Evolutionary conservation across 495 filamentous ascomycete species (phyloP).

Genomic region (Filosporella fistucella): DNA sequence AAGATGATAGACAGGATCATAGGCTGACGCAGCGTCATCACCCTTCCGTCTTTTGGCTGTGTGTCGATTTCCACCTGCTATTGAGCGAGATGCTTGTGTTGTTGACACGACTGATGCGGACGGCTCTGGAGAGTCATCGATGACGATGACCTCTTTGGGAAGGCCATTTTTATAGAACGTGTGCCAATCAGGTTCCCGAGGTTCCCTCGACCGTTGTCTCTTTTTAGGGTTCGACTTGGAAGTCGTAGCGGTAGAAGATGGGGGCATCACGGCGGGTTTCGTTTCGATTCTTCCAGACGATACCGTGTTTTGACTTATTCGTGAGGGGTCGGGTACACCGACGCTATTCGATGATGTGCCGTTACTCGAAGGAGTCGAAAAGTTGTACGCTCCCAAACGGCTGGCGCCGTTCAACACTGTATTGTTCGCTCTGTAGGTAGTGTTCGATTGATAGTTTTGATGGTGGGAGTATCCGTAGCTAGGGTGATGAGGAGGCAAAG

Average conservation of each 20-base stretch:
- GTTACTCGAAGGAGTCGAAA: constrained; percentile 23
- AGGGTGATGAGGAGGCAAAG: constrained; percentile 60
- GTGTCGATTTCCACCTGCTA: constrained; percentile 25
- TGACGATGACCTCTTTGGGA: constrained; percentile 91
- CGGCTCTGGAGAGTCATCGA: constrained; percentile 67
- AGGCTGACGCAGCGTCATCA: constrained; percentile 35
- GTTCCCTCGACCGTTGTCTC: constrained; percentile 42
- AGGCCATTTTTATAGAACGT: constrained; percentile 91
- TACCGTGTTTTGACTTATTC: constrained; percentile 13
- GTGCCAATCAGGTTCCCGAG: constrained; percentile 68
- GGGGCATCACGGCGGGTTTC: constrained; percentile 31
- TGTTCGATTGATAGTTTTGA: constrained; percentile 49
- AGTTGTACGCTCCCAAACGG: constrained; percentile 24
- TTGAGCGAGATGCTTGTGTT: constrained; percentile 6
- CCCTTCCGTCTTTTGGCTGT: constrained; percentile 44
- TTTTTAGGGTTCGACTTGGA: constrained; percentile 37
- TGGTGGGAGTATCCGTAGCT: constrained; percentile 67
- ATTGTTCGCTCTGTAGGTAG: constrained; percentile 19
- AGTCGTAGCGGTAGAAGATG: constrained; percentile 22
- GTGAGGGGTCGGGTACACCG: constrained; percentile 19
- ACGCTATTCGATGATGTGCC: constrained; percentile 15
- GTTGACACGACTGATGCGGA: constrained; percentile 19
- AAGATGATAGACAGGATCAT: constrained; percentile 60
- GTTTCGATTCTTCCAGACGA: constrained; percentile 15
- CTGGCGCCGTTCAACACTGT: constrained; percentile 21